A percentile compares a stretch with the other conserved stretches of the same genome.
Conservation (phyloP, 768 basidiomycete genomes). For the Mrakia blollopis region DNA sequence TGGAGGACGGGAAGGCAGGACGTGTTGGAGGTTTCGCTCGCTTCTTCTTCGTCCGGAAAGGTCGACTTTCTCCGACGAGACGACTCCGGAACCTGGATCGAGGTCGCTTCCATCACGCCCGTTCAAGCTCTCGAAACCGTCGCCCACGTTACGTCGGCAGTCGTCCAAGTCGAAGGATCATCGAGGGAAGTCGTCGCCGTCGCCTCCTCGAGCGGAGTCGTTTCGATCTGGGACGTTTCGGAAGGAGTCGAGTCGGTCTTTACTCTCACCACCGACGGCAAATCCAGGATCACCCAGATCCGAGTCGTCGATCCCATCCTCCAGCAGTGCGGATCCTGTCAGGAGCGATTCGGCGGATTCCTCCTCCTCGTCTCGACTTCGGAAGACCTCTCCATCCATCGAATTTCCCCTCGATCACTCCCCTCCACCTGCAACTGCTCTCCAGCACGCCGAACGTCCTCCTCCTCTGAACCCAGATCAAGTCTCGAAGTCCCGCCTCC, state of each 20-base stretch:
- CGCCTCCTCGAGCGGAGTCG: slow-evolving; percentile 23
- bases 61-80: slow-evolving; percentile 14
- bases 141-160: neutral
- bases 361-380: slow-evolving; percentile 63
- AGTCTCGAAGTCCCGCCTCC: slow-evolving; percentile 10
- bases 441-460: neutral
- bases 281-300: slow-evolving; percentile 59
- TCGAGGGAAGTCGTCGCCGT: slow-evolving; percentile 41
- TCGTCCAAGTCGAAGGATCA: neutral
- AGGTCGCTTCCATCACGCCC: slow-evolving; percentile 9
- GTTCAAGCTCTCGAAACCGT: neutral
- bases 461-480: neutral
- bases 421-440: neutral
- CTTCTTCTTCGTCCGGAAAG: neutral
- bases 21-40: neutral
- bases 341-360: slow-evolving; percentile 65
- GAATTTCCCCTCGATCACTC: slow-evolving; percentile 41
- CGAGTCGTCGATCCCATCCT: slow-evolving; percentile 55
- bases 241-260: slow-evolving; percentile 45
- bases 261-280: slow-evolving; percentile 53
- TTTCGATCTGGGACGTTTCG: slow-evolving; percentile 36
- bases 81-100: neutral
- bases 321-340: slow-evolving; percentile 66
- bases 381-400: slow-evolving; percentile 61
- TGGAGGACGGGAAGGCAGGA: slow-evolving; percentile 8